Percentiles rank a stretch among this genome's conserved stretches.
Conservation (phyloP, 768 basidiomycete species). For the Phanerochaete carnosa region DNA sequence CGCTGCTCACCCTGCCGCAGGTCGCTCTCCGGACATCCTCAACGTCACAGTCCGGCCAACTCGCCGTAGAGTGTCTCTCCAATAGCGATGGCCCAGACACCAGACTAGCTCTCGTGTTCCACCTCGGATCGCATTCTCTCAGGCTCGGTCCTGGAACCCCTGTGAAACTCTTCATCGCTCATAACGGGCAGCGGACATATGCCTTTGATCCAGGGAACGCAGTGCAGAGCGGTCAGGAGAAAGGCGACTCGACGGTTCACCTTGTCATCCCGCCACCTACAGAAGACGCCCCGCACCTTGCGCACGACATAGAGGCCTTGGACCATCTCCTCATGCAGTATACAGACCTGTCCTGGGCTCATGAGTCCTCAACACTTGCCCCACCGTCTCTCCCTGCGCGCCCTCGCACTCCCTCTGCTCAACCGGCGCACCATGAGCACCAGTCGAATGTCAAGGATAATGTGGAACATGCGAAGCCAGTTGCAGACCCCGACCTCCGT, state of each 20-base stretch:
- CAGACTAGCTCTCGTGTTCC: constrained; percentile 66
- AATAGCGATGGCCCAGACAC: constrained; percentile 21
- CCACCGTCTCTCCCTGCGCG: constrained; percentile 15
- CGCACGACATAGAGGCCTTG: constrained; percentile 60
- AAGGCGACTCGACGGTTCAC: constrained; percentile 17
- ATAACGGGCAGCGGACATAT: constrained; percentile 38
- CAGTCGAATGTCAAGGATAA: constrained; percentile 19
- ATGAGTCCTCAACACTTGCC: constrained; percentile 1
- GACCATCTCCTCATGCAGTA: constrained; percentile 70
- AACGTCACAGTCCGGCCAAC: constrained; percentile 36
- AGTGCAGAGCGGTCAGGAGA: constrained; percentile 22
- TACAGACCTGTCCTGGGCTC: constrained; percentile 38
- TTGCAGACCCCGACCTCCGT: constrained; percentile 18
- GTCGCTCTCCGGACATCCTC: constrained; percentile 37
- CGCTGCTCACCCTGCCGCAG: constrained; percentile 50
- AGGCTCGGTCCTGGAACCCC: constrained; percentile 55
- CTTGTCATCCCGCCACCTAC: constrained; percentile 16
- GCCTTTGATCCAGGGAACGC: constrained; percentile 37
- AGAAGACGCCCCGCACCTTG: constrained; percentile 28
- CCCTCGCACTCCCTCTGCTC: not conserved
- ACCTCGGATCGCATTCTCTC: constrained; percentile 50
- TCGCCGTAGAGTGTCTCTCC: constrained; percentile 59
- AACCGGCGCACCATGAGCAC: not conserved
- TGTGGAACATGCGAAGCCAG: constrained; percentile 10
- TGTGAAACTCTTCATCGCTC: constrained; percentile 37